Conservation (phyloP, 108 stramenopile genomes). For the Conticribra guillardii region DNA sequence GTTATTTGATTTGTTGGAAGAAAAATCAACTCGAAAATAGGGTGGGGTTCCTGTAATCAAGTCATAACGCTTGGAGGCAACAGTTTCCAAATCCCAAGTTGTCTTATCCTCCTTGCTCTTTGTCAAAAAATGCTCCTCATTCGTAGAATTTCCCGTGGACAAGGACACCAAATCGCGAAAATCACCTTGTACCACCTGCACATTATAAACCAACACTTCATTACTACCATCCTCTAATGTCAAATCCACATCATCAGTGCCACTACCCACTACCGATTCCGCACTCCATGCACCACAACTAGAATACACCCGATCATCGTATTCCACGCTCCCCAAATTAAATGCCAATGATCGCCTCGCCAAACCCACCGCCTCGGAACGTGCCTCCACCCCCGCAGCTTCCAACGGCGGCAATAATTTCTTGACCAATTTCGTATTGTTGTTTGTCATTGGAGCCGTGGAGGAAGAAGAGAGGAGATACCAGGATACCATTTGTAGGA, state of each 20-base stretch:
- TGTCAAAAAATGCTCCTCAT: not conserved
- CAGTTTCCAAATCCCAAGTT: conserved; percentile 12
- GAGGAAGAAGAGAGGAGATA: conserved; percentile 32
- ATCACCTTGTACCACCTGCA: conserved; percentile 45
- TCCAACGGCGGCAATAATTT: not conserved
- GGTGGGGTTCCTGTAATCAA: conserved; percentile 76
- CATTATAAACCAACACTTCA: conserved; percentile 12
- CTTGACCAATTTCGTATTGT: not conserved
- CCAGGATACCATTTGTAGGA: conserved; percentile 67
- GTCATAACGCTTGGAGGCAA: conserved; percentile 45
- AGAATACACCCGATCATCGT: conserved; percentile 15
- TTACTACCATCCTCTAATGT: not conserved
- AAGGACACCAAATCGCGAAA: conserved; percentile 51
- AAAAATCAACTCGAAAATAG: conserved; percentile 69
- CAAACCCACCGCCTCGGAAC: conserved; percentile 56
- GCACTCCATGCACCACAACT: not conserved
- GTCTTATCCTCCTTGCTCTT: not conserved
- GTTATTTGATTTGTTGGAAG: conserved; percentile 1
- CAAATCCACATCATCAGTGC: not conserved
- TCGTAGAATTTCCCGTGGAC: not conserved
- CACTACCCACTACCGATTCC: not conserved
- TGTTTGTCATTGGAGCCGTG: not conserved
- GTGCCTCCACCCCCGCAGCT: conserved; percentile 63
- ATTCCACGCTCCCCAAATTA: conserved; percentile 49
- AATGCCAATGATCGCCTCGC: conserved; percentile 62